Evolutionary conservation across 768 basidiomycete genomes (phyloP).

Genomic region (Harrya chromipes): DNA sequence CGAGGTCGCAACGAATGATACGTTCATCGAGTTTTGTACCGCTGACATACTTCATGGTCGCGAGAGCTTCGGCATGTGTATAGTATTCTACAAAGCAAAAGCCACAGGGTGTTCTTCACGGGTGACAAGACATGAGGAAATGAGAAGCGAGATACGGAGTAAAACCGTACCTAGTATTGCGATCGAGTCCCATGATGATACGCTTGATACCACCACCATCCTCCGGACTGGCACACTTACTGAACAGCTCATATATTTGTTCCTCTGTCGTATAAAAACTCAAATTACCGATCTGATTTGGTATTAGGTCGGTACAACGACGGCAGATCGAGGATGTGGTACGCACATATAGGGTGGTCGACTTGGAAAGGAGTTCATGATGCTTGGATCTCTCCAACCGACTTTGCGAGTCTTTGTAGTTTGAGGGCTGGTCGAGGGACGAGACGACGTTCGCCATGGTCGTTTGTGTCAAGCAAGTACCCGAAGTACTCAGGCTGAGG

Average conservation of each 20-base stretch:
- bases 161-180: conserved; percentile 68
- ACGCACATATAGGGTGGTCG: conserved; percentile 88
- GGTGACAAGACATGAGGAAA: conserved; percentile 8
- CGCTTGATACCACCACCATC: conserved; percentile 89
- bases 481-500: too few species aligned
- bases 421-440: conserved; percentile 88
- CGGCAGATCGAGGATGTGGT: conserved; percentile 5
- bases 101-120: conserved; percentile 78
- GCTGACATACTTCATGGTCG: conserved; percentile 89
- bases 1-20: conserved; percentile 96
- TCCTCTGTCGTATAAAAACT: conserved; percentile 96
- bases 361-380: conserved; percentile 75
- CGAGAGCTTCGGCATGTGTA: conserved; percentile 89
- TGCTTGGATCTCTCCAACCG: conserved; percentile 77
- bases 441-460: conserved; percentile 83
- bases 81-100: conserved; percentile 98
- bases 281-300: conserved; percentile 76
- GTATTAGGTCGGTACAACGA: conserved; percentile 13
- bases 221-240: conserved; percentile 84
- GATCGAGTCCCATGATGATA: conserved; percentile 93
- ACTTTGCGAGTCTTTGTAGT: conserved; percentile 93
- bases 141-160: neutral
- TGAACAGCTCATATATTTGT: conserved; percentile 91
- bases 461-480: conserved; percentile 5
- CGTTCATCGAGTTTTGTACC: conserved; percentile 99